Conservation (phyloP, 2,329 filamentous ascomycete genomes). For the Plenodomus biglobosus region DNA sequence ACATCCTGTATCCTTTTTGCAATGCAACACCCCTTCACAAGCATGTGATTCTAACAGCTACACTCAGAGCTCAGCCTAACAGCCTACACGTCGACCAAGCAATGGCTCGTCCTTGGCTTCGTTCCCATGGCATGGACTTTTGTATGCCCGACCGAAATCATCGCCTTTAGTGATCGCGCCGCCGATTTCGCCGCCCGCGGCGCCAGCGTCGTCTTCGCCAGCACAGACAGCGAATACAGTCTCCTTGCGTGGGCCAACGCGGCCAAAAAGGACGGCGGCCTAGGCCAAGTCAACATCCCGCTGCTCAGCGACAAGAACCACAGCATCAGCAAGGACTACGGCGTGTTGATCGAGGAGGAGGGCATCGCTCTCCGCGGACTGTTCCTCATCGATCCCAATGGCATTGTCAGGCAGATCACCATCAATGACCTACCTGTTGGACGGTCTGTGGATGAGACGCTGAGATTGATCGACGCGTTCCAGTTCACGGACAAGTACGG, state of each 20-base stretch:
- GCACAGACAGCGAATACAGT: conserved; percentile 63
- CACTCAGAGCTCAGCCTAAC: conserved; percentile 42
- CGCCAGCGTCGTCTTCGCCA: conserved; percentile 62
- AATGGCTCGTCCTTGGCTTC: conserved; percentile 67
- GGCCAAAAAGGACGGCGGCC: conserved; percentile 62
- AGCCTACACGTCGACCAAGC: conserved; percentile 47
- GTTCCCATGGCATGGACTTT: conserved; percentile 70
- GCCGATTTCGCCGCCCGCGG: conserved; percentile 61
- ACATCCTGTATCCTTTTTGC: neutral
- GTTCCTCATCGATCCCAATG: conserved; percentile 68
- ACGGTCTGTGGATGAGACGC: conserved; percentile 64
- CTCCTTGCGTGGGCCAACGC: conserved; percentile 61
- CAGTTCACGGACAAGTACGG: conserved; percentile 50
- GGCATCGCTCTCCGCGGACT: conserved; percentile 64
- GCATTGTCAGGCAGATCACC: conserved; percentile 62
- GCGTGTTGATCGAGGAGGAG: conserved; percentile 65
- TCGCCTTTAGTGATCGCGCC: conserved; percentile 65
- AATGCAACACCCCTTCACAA: conserved; percentile 5
- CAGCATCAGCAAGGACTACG: conserved; percentile 62
- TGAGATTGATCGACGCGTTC: conserved; percentile 58
- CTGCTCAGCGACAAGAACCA: conserved; percentile 65
- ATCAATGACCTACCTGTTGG: conserved; percentile 67
- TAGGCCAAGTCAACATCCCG: conserved; percentile 63
- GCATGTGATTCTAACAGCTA: conserved; percentile 8
- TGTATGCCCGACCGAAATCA: conserved; percentile 67